Evolutionary conservation across 192 early-diverging fungal species (phyloP).

Genomic region (Thoreauomyces humboldtii): DNA sequence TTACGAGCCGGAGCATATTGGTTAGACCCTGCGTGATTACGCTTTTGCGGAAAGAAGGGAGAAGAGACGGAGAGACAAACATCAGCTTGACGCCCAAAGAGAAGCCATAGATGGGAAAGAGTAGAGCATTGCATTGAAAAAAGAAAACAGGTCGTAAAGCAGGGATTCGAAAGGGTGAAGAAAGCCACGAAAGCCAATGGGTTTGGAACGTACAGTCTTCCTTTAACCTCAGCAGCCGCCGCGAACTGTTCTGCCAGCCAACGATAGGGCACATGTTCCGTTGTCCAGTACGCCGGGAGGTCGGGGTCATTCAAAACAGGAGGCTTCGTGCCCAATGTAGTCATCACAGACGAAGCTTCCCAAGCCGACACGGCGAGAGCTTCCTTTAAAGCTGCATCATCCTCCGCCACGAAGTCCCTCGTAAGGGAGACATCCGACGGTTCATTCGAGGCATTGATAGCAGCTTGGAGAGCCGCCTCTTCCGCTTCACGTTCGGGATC

Average conservation of each 20-base stretch:
- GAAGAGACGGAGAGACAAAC: not conserved
- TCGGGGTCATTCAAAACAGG: too few relatives aligned
- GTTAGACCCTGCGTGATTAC: conserved; percentile 20
- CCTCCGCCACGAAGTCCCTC: too few relatives aligned
- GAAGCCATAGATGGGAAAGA: not conserved
- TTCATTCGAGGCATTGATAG: too few relatives aligned
- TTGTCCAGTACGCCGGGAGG: conserved; percentile 17
- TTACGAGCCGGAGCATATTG: conserved; percentile 22
- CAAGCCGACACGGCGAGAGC: too few relatives aligned
- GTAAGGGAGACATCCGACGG: too few relatives aligned
- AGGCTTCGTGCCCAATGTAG: too few relatives aligned
- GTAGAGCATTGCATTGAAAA: not conserved
- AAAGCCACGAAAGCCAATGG: not conserved
- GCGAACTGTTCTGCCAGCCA: conserved; percentile 24
- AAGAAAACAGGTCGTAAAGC: not conserved
- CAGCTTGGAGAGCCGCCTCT: too few relatives aligned
- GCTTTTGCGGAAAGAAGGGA: conserved; percentile 2
- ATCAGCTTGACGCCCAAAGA: not conserved
- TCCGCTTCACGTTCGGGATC: too few relatives aligned
- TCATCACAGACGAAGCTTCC: too few relatives aligned
- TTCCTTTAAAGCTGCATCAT: too few relatives aligned
- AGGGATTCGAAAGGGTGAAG: not conserved
- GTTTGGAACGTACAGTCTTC: conserved; percentile 6
- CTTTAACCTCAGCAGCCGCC: not conserved
- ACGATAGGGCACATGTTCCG: conserved; percentile 13